These are phyloP conservation scores for Phylloporus sp. DNA, from an alignment of 768 basidiomycete genomes.

Conservation along the genomic window DNA sequence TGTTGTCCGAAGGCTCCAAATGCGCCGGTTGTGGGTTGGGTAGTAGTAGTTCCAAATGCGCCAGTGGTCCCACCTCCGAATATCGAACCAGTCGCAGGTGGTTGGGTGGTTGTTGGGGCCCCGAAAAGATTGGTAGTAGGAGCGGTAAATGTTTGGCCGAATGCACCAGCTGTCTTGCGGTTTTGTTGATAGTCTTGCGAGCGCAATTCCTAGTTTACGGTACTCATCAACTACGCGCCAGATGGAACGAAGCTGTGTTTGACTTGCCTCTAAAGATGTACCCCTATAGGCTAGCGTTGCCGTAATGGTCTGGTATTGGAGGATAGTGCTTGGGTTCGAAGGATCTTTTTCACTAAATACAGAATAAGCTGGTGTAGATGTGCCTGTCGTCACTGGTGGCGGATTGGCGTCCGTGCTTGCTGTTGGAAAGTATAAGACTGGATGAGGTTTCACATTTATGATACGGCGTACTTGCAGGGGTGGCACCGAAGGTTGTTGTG, in stretches of 20 bases:
- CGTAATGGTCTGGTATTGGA: slow-evolving; percentile 79
- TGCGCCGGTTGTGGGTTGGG: slow-evolving; percentile 24
- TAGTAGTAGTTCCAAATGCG: slow-evolving; percentile 21
- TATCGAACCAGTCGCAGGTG: slow-evolving; percentile 27
- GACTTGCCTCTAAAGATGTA: slow-evolving; percentile 66
- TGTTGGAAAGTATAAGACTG: slow-evolving; percentile 16
- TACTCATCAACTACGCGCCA: not conserved
- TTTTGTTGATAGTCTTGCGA: slow-evolving; percentile 71
- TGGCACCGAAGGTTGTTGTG: slow-evolving; percentile 40
- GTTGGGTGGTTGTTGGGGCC: slow-evolving; percentile 24
- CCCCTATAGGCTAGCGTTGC: slow-evolving; percentile 76
- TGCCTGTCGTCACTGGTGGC: slow-evolving; percentile 63
- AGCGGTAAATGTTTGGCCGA: slow-evolving; percentile 43
- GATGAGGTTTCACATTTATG: not conserved
- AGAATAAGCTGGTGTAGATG: slow-evolving; percentile 59
- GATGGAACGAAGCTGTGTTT: not conserved
- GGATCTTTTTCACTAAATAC: slow-evolving; percentile 64
- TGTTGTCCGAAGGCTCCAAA: slow-evolving; percentile 35
- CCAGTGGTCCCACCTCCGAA: slow-evolving; percentile 24
- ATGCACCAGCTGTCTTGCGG: slow-evolving; percentile 65
- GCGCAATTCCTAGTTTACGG: slow-evolving; percentile 55
- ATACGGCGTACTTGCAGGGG: slow-evolving; percentile 29
- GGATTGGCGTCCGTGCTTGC: slow-evolving; percentile 35
- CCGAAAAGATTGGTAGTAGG: slow-evolving; percentile 24
- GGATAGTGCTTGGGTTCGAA: slow-evolving; percentile 36